Percentiles rank a stretch among this genome's conserved stretches.
Conservation (phyloP, 345 rosid genomes). For the Gossypium sturtianum region DNA sequence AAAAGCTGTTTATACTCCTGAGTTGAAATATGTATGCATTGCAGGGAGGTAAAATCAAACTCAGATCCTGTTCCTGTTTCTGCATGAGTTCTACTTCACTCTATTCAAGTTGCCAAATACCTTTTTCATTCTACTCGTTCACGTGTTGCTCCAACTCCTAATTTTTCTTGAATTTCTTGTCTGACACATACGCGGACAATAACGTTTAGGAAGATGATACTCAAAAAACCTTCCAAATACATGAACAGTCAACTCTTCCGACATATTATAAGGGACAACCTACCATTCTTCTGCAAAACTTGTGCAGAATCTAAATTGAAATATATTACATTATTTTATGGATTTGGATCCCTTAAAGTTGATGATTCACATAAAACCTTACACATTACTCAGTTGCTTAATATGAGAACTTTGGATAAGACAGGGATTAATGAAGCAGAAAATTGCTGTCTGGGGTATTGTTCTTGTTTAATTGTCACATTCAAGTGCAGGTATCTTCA, state of each 20-base stretch:
- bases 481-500: conserved; percentile 55
- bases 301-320: neutral
- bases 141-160: too few species aligned
- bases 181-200: neutral
- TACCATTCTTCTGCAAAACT: too few species aligned
- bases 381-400: neutral
- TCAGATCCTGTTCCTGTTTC: neutral
- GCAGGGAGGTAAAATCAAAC: conserved; percentile 66
- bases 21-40: conserved; percentile 77
- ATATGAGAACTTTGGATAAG: neutral
- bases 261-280: neutral
- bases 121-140: neutral
- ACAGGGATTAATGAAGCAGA: neutral
- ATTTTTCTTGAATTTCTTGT: neutral
- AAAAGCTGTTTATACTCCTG: conserved; percentile 69
- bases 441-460: neutral
- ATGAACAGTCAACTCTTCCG: neutral
- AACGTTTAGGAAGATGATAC: too few species aligned
- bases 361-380: neutral
- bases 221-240: too few species aligned
- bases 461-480: neutral
- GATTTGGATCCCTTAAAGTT: neutral
- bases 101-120: neutral
- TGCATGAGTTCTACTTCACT: neutral
- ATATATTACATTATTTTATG: neutral